Evolutionary conservation across 2,329 filamentous ascomycete species (phyloP).

Genomic region (Pestalotiopsis sp.): DNA sequence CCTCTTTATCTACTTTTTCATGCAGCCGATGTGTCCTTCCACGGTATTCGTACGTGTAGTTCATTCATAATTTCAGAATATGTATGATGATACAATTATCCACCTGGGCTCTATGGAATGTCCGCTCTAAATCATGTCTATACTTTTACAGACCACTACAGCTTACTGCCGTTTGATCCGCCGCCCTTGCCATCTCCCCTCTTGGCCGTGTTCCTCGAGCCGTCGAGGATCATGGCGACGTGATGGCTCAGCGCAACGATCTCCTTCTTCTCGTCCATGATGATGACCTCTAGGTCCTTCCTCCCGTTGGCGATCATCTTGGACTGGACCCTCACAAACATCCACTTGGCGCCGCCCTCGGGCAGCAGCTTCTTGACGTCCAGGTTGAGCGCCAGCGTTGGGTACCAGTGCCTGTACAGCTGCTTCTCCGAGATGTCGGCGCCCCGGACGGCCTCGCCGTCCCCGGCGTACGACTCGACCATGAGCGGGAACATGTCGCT

Average conservation of each 20-base stretch:
- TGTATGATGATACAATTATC: neutral
- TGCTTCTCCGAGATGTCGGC: neutral
- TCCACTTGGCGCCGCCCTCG: slow-evolving; percentile 64
- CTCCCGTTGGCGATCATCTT: slow-evolving; percentile 27
- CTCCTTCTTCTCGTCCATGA: slow-evolving; percentile 28
- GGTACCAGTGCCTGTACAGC: slow-evolving; percentile 55
- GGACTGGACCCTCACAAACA: slow-evolving; percentile 57
- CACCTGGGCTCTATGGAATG: neutral
- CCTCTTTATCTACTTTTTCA: neutral
- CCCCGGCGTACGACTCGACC: slow-evolving; percentile 19
- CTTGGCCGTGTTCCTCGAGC: slow-evolving; percentile 25
- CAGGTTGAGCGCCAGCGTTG: slow-evolving; percentile 67
- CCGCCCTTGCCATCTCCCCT: neutral
- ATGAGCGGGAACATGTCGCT: slow-evolving; percentile 33
- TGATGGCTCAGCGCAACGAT: slow-evolving; percentile 34
- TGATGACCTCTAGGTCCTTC: slow-evolving; percentile 30
- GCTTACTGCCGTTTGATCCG: neutral
- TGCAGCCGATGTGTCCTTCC: neutral
- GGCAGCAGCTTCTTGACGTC: slow-evolving; percentile 74
- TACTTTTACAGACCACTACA: neutral
- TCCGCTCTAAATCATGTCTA: neutral
- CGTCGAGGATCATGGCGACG: slow-evolving; percentile 29
- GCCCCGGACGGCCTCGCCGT: neutral
- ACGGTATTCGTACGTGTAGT: neutral
- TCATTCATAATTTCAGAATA: neutral